Percentiles rank a stretch among this genome's conserved stretches.
Evolutionary conservation across 176 grass and related monocot genomes (phyloP).

Genomic region (Paspalum vaginatum): DNA sequence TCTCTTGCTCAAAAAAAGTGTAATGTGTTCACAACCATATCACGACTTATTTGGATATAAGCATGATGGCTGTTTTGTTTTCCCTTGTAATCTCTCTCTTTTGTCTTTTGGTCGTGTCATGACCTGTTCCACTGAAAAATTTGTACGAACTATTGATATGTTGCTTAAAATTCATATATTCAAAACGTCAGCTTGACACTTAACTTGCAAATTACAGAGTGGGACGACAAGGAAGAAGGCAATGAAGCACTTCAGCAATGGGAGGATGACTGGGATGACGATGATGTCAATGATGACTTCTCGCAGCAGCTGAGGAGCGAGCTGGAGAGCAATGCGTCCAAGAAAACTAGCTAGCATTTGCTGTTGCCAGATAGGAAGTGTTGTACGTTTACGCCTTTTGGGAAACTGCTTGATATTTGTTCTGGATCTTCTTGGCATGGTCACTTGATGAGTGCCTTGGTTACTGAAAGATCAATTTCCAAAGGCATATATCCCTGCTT

Average conservation of each 20-base stretch:
- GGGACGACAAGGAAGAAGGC: conserved; percentile 73
- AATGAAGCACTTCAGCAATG: conserved; percentile 68
- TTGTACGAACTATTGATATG: too few relatives aligned
- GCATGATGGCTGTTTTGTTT: background rate
- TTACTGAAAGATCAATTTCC: background rate
- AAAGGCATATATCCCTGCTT: background rate
- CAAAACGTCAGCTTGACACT: background rate
- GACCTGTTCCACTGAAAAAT: background rate
- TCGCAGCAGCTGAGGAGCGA: conserved; percentile 67
- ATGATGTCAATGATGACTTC: conserved; percentile 69
- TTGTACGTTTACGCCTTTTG: background rate
- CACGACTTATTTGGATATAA: background rate
- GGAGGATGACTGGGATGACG: conserved; percentile 76
- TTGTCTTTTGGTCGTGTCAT: background rate
- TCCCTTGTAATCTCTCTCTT: background rate
- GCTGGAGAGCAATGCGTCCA: conserved; percentile 54
- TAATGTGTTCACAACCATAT: background rate
- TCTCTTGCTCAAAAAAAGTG: background rate
- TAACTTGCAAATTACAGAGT: conserved; percentile 42
- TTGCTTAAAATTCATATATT: too few relatives aligned
- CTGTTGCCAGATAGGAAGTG: background rate
- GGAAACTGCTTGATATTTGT: background rate
- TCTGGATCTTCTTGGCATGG: background rate
- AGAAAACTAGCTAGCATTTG: conserved; percentile 54
- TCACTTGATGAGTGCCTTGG: background rate